These are phyloP conservation scores for Salix purpurea DNA, from an alignment of 345 rosid species.

Conservation along the genomic window DNA sequence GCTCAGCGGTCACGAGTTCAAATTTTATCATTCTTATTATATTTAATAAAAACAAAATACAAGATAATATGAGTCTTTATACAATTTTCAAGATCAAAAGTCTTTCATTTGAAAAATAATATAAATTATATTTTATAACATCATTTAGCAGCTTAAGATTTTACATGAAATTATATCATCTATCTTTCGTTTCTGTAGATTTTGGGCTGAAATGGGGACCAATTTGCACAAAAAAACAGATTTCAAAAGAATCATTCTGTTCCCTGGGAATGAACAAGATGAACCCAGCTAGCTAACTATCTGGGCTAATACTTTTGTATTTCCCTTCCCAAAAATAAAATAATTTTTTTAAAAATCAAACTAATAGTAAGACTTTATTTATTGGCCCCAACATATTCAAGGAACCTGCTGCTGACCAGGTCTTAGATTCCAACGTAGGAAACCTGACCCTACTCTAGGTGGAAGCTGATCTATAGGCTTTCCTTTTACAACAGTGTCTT, in stretches of 20 bases:
- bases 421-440: slow-evolving; percentile 41
- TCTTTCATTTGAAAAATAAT: too few relatives aligned
- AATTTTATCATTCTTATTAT: too few relatives aligned
- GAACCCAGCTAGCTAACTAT: neutral
- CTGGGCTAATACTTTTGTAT: neutral
- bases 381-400: slow-evolving; percentile 1
- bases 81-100: too few relatives aligned
- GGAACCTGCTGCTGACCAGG: neutral
- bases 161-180: too few relatives aligned
- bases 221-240: neutral
- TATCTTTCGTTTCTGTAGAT: too few relatives aligned
- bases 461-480: slow-evolving; percentile 13
- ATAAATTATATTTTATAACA: too few relatives aligned
- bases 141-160: too few relatives aligned
- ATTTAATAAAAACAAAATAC: too few relatives aligned
- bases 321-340: neutral
- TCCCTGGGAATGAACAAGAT: slow-evolving; percentile 25
- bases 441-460: slow-evolving; percentile 29
- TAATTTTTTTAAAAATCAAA: neutral
- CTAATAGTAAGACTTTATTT: neutral
- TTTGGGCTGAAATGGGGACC: neutral
- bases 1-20: too few relatives aligned
- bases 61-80: too few relatives aligned
- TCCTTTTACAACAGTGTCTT: neutral
- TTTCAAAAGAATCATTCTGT: neutral